A percentile compares a stretch with the other conserved stretches of the same genome.
These are phyloP conservation scores for Penicillium antarcticum DNA, from an alignment of 495 filamentous ascomycete genomes.

Conservation along the genomic window DNA sequence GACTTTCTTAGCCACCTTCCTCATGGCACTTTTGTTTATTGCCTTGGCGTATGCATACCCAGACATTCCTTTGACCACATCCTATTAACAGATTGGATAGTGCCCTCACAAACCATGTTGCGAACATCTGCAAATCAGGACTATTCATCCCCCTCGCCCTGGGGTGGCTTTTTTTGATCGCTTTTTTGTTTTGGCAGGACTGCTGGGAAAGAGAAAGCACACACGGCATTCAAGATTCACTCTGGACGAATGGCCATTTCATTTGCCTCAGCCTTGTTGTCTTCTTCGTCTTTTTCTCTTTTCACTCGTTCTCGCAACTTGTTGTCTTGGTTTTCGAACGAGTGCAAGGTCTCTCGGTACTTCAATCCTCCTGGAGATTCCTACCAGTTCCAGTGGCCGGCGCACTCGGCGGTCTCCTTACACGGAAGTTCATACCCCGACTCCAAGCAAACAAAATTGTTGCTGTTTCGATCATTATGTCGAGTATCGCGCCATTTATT, in stretches of 20 bases:
- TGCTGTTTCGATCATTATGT: conserved; percentile 8
- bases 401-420: conserved; percentile 15
- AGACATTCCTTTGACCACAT: not conserved
- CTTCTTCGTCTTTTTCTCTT: conserved; percentile 47
- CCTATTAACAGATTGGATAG: conserved; percentile 8
- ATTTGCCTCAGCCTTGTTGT: conserved; percentile 48
- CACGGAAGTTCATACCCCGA: conserved; percentile 18
- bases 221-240: conserved; percentile 45
- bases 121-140: conserved; percentile 25
- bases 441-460: conserved; percentile 19
- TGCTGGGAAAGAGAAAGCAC: conserved; percentile 40
- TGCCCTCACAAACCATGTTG: conserved; percentile 28
- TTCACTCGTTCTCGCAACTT: conserved; percentile 48
- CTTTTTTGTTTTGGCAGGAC: conserved; percentile 45
- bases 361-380: conserved; percentile 35
- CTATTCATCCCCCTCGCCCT: conserved; percentile 35
- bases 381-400: conserved; percentile 25
- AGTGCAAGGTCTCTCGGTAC: conserved; percentile 38
- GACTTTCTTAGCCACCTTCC: conserved; percentile 27
- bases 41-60: conserved; percentile 36
- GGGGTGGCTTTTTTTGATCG: conserved; percentile 37
- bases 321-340: conserved; percentile 53
- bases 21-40: conserved; percentile 40
- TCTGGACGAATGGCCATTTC: conserved; percentile 50
- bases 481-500: conserved; percentile 18